Conservation (phyloP, 257 asterid genomes). For the Primulina eburnea region DNA sequence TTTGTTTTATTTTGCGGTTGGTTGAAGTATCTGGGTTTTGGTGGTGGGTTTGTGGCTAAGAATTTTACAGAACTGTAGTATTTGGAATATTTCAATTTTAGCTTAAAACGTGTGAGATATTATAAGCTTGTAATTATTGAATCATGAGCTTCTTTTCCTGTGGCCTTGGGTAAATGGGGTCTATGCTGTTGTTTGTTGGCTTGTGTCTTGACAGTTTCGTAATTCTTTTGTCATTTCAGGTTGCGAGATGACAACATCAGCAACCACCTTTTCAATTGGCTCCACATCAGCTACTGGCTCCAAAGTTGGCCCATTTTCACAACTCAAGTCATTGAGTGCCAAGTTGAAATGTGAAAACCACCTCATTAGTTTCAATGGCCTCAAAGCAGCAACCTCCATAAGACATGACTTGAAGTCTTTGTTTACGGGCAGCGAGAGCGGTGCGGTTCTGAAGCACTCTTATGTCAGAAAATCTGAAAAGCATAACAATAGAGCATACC, state of each 20-base stretch:
- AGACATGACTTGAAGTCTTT: constrained; percentile 39
- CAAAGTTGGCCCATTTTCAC: constrained; percentile 34
- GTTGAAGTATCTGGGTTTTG: not conserved
- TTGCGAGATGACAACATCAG: constrained; percentile 65
- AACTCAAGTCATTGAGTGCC: constrained; percentile 42
- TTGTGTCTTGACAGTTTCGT: not conserved
- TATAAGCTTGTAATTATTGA: not conserved
- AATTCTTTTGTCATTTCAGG: constrained; percentile 34
- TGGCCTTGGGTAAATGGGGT: not conserved
- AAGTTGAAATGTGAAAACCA: constrained; percentile 41
- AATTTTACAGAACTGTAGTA: not conserved
- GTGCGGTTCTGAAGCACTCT: constrained; percentile 33
- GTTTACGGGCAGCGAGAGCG: constrained; percentile 27
- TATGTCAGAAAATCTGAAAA: constrained; percentile 33
- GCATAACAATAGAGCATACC: constrained; percentile 32
- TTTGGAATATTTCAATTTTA: not conserved
- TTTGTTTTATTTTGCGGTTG: not conserved
- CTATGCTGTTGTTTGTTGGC: not conserved
- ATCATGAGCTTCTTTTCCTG: not conserved
- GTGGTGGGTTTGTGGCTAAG: not conserved
- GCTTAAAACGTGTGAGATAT: not conserved
- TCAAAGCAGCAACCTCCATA: constrained; percentile 40
- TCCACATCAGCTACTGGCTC: constrained; percentile 45
- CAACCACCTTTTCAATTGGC: constrained; percentile 53
- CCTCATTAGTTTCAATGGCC: constrained; percentile 49